These are phyloP conservation scores for Chamaecyparis obtusa DNA, from an alignment of 75 land plant genomes.

Conservation along the genomic window DNA sequence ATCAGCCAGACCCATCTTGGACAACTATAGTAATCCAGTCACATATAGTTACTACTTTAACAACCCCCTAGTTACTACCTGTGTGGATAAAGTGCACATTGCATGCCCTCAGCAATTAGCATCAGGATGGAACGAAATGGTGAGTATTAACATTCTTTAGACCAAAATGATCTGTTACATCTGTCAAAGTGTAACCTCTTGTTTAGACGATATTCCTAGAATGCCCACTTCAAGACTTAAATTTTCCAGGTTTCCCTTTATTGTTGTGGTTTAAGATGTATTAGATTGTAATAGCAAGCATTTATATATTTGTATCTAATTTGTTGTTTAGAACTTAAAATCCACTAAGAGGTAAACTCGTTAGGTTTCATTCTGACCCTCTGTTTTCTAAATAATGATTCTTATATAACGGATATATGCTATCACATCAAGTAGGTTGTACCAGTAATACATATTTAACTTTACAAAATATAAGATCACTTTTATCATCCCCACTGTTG, in stretches of 20 bases:
- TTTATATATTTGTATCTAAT: no score
- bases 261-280: no score
- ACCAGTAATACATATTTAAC: background rate
- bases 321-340: no score
- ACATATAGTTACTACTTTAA: background rate
- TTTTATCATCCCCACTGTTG: background rate
- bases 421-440: background rate
- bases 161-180: background rate
- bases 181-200: background rate
- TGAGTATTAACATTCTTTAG: background rate
- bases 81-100: background rate
- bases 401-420: background rate
- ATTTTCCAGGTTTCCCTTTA: no score
- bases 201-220: no score
- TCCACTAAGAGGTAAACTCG: no score
- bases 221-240: no score
- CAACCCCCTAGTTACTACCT: background rate
- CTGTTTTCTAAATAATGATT: no score
- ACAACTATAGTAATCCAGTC: background rate
- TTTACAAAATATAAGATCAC: background rate
- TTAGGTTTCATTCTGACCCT: no score
- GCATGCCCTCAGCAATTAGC: background rate
- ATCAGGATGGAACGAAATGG: background rate
- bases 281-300: no score
- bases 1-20: background rate